phyloP scores from a whole-genome alignment of 768 basidiomycete species.

The Dioszegia aurantiaca region DNA sequence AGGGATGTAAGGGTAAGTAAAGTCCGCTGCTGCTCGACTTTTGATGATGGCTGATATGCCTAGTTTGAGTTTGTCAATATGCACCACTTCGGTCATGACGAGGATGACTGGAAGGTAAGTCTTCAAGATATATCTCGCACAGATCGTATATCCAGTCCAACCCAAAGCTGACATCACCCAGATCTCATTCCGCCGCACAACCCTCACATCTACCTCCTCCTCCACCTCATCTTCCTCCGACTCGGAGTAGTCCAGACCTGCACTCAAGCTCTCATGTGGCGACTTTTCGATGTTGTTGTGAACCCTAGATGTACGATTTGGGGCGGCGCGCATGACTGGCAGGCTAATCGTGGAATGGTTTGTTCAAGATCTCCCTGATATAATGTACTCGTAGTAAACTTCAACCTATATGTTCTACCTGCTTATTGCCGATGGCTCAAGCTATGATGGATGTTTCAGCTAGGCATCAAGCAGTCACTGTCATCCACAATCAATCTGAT shows the following conservation, averaged over 20 bases:
- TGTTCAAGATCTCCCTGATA: no score
- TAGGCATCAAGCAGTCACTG: no score
- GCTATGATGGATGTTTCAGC: no score
- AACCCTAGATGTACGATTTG: no score
- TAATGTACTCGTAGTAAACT: no score
- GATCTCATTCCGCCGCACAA: conserved; percentile 34
- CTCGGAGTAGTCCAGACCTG: conserved; percentile 28
- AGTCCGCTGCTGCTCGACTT: not conserved
- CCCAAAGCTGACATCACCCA: conserved; percentile 4
- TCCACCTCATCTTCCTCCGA: conserved; percentile 31
- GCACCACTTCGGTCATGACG: conserved; percentile 26
- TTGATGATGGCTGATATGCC: conserved; percentile 2
- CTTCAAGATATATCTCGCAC: not conserved
- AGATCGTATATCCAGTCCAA: not conserved
- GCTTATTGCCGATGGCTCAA: no score
- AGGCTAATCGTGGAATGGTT: no score
- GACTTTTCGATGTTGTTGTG: no score
- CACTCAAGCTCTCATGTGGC: no score
- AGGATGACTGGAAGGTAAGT: conserved; percentile 48
- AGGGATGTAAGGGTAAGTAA: conserved; percentile 29
- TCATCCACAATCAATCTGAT: no score
- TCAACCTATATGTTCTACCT: no score
- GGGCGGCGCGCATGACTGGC: no score
- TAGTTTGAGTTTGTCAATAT: conserved; percentile 37
- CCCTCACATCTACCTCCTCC: conserved; percentile 9